These are phyloP conservation scores for Alternaria postmessia DNA, from an alignment of 2,329 filamentous ascomycete genomes.

Conservation along the genomic window DNA sequence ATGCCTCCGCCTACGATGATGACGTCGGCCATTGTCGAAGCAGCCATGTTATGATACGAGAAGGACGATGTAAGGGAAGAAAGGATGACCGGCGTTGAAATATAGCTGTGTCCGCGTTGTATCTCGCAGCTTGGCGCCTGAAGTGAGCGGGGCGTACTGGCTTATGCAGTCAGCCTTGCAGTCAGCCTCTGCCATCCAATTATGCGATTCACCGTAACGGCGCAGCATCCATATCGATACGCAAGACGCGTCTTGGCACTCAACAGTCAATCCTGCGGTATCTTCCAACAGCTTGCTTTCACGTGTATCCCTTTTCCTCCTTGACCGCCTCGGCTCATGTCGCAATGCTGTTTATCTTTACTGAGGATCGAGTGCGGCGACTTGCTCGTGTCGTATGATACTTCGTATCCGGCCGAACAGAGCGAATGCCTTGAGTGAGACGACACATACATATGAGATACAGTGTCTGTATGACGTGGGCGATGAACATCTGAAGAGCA, in stretches of 20 bases:
- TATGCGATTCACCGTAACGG: not conserved
- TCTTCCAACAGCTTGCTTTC: no score
- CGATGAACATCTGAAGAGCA: no score
- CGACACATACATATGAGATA: not conserved
- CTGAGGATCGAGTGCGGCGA: no score
- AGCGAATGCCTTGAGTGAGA: no score
- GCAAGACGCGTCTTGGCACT: not conserved
- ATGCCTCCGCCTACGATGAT: constrained; percentile 40
- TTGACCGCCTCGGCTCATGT: no score
- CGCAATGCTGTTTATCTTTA: no score
- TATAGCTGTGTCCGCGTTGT: not conserved
- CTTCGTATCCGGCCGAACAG: no score
- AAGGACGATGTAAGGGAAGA: not conserved
- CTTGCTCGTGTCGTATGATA: no score
- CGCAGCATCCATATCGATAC: not conserved
- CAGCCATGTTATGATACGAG: not conserved
- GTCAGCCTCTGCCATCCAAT: not conserved
- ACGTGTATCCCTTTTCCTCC: no score
- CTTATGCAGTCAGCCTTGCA: not conserved
- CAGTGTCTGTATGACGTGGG: not conserved
- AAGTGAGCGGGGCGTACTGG: not conserved
- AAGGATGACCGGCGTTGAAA: not conserved
- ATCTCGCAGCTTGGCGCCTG: not conserved
- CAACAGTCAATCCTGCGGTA: not conserved
- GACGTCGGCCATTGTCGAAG: constrained; percentile 23